Base-by-base conservation (phyloP, 2,329 filamentous ascomycete genomes). In the Alternaria dauci region DNA sequence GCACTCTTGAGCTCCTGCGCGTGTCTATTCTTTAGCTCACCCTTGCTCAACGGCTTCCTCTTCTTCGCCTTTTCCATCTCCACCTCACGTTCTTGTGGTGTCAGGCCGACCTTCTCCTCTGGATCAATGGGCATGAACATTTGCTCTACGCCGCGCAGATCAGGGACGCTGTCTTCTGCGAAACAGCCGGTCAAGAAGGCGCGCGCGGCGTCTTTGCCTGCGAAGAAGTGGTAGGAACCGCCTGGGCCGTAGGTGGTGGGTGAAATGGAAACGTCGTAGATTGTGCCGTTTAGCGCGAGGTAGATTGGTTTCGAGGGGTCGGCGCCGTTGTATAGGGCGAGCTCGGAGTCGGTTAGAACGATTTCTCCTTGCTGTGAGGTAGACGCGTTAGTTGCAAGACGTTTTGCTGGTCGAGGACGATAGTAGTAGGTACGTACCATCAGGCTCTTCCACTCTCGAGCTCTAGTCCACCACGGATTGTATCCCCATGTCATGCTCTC, bases 131-230 rank as follows among this genome's bases (percentile, higher is more conserved):
- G 87, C 2, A 89, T 78, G 80, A 88, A 98, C 87, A 96, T 95
- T 65, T 89, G 86, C 81, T 98, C 95, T 5, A 92, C 90, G 46
- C 95, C 95, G 62, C 91, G 87, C 77, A 97, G 81, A 81, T 99
- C 95, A 4, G 91, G 85, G 2, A 89, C 95, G 32, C 89, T 83
- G 82, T 99, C 95, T 65, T 93, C 90, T 39, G 87, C 82, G 81
- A 99, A 99, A 79, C 95, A 99, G 18, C 92, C 93, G 2, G 95
- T 98, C 20, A 99, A 89, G 79, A 93, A 99, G 20, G 90, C 93
- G 50, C 95, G 90, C 14, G 91, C 88, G 34, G 94, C 94, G 79
- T 99, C 95, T 63, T 86, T 85, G 62, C 94, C 95, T 0, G 93
- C 88, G 78, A 99, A 97, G 81, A 91, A 89, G 72, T 89, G 85